These are phyloP conservation scores for Auriculariales sp. DNA, from an alignment of 768 basidiomycete genomes.

Conservation along the genomic window DNA sequence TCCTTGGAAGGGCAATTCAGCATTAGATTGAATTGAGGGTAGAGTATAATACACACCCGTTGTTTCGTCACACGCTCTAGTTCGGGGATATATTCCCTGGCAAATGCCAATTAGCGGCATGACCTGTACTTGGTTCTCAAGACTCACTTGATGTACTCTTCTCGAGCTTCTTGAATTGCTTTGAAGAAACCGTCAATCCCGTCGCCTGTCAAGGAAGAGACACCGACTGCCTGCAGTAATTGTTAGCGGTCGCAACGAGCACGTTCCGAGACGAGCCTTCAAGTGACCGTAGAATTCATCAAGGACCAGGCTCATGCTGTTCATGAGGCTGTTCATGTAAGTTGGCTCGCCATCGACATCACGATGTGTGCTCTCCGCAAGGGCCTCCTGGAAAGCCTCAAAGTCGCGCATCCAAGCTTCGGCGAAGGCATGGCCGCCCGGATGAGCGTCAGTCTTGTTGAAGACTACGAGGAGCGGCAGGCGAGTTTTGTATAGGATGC, in stretches of 20 bases:
- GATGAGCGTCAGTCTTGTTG: slow-evolving; percentile 92
- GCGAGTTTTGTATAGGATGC: slow-evolving; percentile 96
- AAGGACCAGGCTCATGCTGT: slow-evolving; percentile 93
- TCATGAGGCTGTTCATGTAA: slow-evolving; percentile 98
- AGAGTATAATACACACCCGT: slow-evolving; percentile 10
- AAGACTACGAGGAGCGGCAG: slow-evolving; percentile 95
- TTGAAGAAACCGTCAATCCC: slow-evolving; percentile 86
- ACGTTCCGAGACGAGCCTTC: slow-evolving; percentile 37
- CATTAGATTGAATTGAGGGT: not conserved
- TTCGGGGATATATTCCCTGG: slow-evolving; percentile 73
- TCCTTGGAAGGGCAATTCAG: slow-evolving; percentile 18
- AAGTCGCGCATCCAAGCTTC: slow-evolving; percentile 98
- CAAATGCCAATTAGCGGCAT: not conserved
- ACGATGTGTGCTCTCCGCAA: slow-evolving; percentile 50
- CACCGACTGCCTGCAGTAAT: slow-evolving; percentile 70
- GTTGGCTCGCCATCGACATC: slow-evolving; percentile 84
- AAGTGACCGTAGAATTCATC: slow-evolving; percentile 98
- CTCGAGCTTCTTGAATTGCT: slow-evolving; percentile 74
- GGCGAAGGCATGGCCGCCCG: slow-evolving; percentile 62
- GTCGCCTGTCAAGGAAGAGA: slow-evolving; percentile 90
- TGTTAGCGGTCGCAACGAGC: not conserved
- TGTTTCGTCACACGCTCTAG: slow-evolving; percentile 43
- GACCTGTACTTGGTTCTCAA: slow-evolving; percentile 23
- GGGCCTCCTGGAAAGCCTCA: slow-evolving; percentile 82
- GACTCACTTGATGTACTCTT: slow-evolving; percentile 77